A percentile compares a stretch with the other conserved stretches of the same genome.
These are phyloP conservation scores for Syzygium grande DNA, from an alignment of 345 rosid species.

Conservation along the genomic window DNA sequence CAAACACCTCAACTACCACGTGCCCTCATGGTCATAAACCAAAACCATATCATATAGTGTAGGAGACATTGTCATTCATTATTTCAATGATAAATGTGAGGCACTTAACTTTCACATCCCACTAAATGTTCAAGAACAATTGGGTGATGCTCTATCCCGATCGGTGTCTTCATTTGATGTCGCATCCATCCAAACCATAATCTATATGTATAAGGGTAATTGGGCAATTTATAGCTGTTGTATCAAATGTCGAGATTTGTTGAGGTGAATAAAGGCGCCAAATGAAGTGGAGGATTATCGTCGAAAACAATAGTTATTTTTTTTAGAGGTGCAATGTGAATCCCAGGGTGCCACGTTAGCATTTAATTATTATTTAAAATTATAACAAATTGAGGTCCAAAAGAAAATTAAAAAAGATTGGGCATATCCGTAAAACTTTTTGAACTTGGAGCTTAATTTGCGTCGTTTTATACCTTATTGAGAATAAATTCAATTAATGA, in stretches of 20 bases:
- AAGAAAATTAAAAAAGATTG: background rate
- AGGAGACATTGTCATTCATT: background rate
- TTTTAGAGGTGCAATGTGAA: background rate
- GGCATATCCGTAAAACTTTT: background rate
- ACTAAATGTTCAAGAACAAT: background rate
- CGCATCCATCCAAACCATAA: background rate
- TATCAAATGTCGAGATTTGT: background rate
- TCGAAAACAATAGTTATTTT: background rate
- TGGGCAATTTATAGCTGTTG: background rate
- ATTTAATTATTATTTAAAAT: background rate
- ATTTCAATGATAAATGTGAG: background rate
- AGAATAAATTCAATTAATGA: background rate
- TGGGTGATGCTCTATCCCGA: background rate
- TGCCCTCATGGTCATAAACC: background rate
- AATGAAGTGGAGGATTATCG: background rate
- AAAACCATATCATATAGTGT: background rate
- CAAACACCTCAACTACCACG: background rate
- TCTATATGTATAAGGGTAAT: background rate
- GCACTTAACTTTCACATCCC: background rate
- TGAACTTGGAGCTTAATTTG: background rate
- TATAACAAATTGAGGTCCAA: background rate
- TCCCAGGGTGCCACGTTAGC: background rate
- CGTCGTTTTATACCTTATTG: background rate
- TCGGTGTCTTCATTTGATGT: background rate
- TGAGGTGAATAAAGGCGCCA: background rate